Base-by-base conservation (phyloP, 768 basidiomycete genomes). In the Antrodiella citrinella region DNA sequence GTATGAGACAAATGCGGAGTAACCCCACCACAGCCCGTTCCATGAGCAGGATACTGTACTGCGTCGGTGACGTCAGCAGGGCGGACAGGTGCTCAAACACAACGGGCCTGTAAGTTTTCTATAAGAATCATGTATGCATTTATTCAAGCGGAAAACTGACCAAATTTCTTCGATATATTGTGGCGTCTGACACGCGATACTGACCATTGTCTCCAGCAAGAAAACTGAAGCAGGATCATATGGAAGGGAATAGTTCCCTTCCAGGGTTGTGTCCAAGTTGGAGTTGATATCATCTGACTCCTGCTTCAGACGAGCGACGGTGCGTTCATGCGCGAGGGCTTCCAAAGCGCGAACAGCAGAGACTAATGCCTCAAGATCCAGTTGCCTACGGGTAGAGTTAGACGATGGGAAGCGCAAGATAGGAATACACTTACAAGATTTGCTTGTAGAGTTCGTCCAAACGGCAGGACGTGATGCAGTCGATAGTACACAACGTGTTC, bases 221-320 rank as follows among this genome's bases (percentile, higher is more conserved):
- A 97, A 95, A 1, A 96, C 84, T 5, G 93, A 90, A 2, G 92
- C 90, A 10, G 96, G 92, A 63, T 99, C 96, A 59, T 98, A 99
- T 9, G 94, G 82, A 7, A 95, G 68, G 46, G 84, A 76, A 48
- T 72, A 76, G 2, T 68, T 60, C 4, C 64, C 71, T 23, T 76
- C 76, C 60, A 61, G 54, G 11, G 56, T 45, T n/a, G 58, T 59
- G 13, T 56, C 62, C 30, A 59, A 63, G 1, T 73, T 63, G 22
- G 70, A 59, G 38, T 65, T 60, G 47, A 65, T 62, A 44, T 89
- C 87, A 51, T 87, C 84, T 1, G 74, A 72, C 56, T 82, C 82
- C 51, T 82, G 80, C 58, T 80, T 86, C 45, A 88, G 71, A 55
- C 77, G 77, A 12, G 88, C 81, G n/a, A 89, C 82, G 1, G 92